phyloP scores from a whole-genome alignment of 2,329 filamentous ascomycete species.

The Sporothrix pseudoabietina region DNA sequence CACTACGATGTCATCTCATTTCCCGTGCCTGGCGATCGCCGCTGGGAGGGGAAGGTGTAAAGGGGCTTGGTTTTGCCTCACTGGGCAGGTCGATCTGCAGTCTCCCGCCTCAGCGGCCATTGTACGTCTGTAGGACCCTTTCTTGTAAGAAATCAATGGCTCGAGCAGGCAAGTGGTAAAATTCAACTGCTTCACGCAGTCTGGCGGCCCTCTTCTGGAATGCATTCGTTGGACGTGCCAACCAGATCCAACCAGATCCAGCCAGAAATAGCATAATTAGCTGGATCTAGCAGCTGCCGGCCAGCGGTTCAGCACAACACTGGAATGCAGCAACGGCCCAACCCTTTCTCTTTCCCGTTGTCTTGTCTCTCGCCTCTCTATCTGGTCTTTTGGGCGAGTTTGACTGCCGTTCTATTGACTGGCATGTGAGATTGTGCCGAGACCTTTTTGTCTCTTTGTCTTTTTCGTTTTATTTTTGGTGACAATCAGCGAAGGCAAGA shows the following conservation, averaged over 20 bases:
- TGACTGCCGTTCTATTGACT: background rate
- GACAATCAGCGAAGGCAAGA: background rate
- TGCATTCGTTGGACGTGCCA: background rate
- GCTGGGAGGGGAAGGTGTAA: slow-evolving; percentile 17
- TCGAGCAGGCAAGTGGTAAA: background rate
- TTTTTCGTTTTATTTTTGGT: background rate
- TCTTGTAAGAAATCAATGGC: background rate
- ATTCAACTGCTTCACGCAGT: background rate
- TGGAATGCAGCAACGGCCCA: slow-evolving; percentile 9
- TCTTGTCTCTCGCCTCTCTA: background rate
- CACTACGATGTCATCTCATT: background rate
- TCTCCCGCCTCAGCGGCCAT: background rate
- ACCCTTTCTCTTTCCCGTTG: slow-evolving; percentile 8
- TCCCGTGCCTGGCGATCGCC: slow-evolving; percentile 1
- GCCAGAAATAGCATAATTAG: too few species aligned
- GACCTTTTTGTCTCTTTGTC: background rate
- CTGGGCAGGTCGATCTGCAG: background rate
- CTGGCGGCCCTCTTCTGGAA: background rate
- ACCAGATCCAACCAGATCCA: background rate
- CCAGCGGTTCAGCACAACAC: background rate
- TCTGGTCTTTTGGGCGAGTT: background rate
- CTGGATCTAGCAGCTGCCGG: background rate
- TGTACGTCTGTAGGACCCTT: background rate
- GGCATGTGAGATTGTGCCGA: slow-evolving; percentile 1
- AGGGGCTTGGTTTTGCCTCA: background rate